A percentile compares a stretch with the other conserved stretches of the same genome.
Conservation (phyloP, 2,329 filamentous ascomycete genomes). For the Colletotrichum paranaense region DNA sequence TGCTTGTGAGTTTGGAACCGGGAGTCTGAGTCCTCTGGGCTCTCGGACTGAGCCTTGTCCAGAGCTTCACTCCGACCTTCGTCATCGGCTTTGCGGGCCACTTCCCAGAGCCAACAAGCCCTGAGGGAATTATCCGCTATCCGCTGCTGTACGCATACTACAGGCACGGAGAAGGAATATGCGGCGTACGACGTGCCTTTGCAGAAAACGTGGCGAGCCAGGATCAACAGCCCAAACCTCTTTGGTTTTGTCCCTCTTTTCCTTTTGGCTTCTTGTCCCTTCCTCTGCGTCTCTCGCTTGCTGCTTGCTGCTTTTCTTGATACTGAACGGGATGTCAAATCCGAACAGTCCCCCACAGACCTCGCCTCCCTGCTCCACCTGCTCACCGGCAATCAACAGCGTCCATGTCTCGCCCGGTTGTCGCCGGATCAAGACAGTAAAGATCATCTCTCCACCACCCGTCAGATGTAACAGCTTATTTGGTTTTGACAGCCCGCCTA, state of each 20-base stretch:
- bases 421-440: not conserved
- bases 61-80: not conserved
- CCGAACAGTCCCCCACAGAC: not conserved
- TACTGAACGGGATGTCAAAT: not conserved
- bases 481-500: not conserved
- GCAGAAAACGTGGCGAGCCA: constrained; percentile 31
- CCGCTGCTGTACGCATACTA: not conserved
- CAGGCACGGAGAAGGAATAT: not conserved
- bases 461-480: constrained; percentile 14
- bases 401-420: not conserved
- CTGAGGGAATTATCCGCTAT: constrained; percentile 5
- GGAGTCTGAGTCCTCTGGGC: too few species aligned
- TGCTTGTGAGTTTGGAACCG: not conserved
- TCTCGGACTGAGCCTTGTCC: not conserved
- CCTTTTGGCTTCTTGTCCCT: not conserved
- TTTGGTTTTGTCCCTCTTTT: not conserved
- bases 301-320: not conserved
- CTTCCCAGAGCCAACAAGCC: not conserved
- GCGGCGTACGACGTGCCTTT: not conserved
- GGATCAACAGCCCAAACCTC: constrained; percentile 7
- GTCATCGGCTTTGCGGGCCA: not conserved
- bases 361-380: not conserved
- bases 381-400: constrained; percentile 13
- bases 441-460: not conserved
- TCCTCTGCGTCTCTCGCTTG: not conserved